Conservation (phyloP, 2,329 filamentous ascomycete species). For the Hymenoscyphus fructigenus region DNA sequence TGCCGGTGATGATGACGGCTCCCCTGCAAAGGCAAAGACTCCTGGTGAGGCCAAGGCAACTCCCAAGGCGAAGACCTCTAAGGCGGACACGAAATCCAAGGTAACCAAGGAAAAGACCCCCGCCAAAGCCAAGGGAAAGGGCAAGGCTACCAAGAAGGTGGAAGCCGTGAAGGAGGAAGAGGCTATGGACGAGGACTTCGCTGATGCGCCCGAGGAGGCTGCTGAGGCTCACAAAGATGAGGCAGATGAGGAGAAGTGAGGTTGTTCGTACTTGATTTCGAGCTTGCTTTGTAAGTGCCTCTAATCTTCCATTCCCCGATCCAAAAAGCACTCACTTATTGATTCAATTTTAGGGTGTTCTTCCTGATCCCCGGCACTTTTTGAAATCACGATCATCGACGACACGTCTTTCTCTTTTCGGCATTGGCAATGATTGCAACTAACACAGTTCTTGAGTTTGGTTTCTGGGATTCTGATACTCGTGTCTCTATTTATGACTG, state of each 20-base stretch:
- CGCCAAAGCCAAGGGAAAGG: constrained; percentile 19
- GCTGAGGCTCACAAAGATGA: neutral
- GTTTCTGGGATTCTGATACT: neutral
- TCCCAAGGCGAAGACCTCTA: neutral
- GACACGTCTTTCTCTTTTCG: neutral
- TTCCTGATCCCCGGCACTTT: neutral
- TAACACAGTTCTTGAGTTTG: neutral
- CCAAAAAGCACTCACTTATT: neutral
- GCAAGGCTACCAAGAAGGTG: neutral
- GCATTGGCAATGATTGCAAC: too few relatives aligned
- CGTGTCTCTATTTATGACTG: neutral
- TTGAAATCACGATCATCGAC: neutral
- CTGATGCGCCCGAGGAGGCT: neutral
- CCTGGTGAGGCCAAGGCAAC: neutral
- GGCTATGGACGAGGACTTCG: neutral
- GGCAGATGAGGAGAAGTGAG: neutral
- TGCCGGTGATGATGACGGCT: neutral
- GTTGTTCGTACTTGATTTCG: neutral
- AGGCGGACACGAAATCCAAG: neutral
- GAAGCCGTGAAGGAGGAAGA: neutral
- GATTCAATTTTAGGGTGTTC: neutral
- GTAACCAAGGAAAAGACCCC: constrained; percentile 5
- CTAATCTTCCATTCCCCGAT: neutral
- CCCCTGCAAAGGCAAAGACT: neutral
- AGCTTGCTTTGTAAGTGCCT: neutral